Evolutionary conservation across 192 early-diverging fungal genomes (phyloP).

Genomic region (Oehlia diaphana): DNA sequence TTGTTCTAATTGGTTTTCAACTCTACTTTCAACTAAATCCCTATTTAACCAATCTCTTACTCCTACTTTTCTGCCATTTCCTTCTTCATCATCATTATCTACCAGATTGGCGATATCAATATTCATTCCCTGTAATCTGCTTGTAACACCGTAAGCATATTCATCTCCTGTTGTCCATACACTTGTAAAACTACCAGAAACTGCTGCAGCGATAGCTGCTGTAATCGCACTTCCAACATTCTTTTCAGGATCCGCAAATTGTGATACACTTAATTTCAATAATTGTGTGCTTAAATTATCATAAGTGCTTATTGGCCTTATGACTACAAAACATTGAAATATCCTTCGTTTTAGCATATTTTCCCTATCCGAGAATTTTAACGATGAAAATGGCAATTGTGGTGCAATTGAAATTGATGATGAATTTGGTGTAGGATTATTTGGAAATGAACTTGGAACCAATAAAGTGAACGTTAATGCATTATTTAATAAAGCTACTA

Average conservation of each 20-base stretch:
- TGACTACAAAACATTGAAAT: conserved; percentile 70
- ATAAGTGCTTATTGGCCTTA: conserved; percentile 54
- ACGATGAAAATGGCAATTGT: conserved; percentile 37
- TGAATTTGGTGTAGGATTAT: conserved; percentile 35
- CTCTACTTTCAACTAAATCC: conserved; percentile 31
- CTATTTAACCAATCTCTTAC: conserved; percentile 45
- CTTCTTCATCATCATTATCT: conserved; percentile 45
- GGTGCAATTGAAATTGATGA: conserved; percentile 30
- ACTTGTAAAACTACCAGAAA: conserved; percentile 48
- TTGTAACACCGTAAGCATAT: conserved; percentile 58
- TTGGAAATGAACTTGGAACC: conserved; percentile 51
- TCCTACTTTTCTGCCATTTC: conserved; percentile 38
- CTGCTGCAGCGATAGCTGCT: conserved; percentile 47
- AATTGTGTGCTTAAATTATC: conserved; percentile 50
- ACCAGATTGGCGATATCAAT: conserved; percentile 43
- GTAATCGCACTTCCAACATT: conserved; percentile 48
- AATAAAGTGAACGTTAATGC: conserved; percentile 60
- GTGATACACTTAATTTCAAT: conserved; percentile 44
- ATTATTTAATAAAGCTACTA: conserved; percentile 74
- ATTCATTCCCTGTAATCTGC: conserved; percentile 50
- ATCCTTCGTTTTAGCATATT: conserved; percentile 62
- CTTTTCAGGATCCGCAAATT: conserved; percentile 57
- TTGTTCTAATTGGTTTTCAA: conserved; percentile 47
- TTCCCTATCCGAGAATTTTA: conserved; percentile 58
- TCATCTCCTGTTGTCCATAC: conserved; percentile 59